Evolutionary conservation across 306 rosid genomes (phyloP).

Genomic region (Vicia villosa): DNA sequence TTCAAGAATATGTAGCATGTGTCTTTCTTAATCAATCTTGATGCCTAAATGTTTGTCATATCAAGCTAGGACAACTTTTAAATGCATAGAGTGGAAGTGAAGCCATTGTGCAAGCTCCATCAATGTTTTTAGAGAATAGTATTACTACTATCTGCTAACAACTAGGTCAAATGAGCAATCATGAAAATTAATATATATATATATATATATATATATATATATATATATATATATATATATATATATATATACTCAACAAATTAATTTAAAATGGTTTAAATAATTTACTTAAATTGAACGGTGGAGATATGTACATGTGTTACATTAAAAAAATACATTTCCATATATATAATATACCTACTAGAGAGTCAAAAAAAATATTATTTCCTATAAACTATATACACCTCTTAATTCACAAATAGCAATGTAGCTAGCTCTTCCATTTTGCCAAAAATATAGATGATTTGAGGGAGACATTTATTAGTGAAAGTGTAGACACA

Average conservation of each 20-base stretch:
- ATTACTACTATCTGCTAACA: conserved; percentile 29
- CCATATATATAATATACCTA: background rate
- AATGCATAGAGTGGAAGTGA: conserved; percentile 30
- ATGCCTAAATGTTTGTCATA: conserved; percentile 5
- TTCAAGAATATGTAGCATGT: background rate
- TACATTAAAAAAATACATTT: too few relatives aligned
- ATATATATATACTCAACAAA: too few relatives aligned
- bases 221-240: too few relatives aligned
- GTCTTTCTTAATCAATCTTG: conserved; percentile 10
- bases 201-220: too few relatives aligned
- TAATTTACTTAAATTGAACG: too few relatives aligned
- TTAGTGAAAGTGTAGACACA: conserved; percentile 26
- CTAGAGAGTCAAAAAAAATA: conserved; percentile 18
- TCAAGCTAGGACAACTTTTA: conserved; percentile 6
- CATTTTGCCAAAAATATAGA: conserved; percentile 20
- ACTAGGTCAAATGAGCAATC: conserved; percentile 41
- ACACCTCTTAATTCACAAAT: background rate
- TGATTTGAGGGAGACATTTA: conserved; percentile 39
- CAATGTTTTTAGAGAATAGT: conserved; percentile 2
- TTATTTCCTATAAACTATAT: conserved; percentile 17
- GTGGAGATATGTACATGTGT: background rate
- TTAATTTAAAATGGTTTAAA: too few relatives aligned
- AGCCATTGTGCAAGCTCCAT: conserved; percentile 43
- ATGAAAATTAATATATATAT: conserved; percentile 10
- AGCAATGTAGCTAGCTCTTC: background rate